Evolutionary conservation across 768 basidiomycete genomes (phyloP), one percentile per base, ranked within the genome.

Genomic region (Pisolithus marmoratus): DNA sequence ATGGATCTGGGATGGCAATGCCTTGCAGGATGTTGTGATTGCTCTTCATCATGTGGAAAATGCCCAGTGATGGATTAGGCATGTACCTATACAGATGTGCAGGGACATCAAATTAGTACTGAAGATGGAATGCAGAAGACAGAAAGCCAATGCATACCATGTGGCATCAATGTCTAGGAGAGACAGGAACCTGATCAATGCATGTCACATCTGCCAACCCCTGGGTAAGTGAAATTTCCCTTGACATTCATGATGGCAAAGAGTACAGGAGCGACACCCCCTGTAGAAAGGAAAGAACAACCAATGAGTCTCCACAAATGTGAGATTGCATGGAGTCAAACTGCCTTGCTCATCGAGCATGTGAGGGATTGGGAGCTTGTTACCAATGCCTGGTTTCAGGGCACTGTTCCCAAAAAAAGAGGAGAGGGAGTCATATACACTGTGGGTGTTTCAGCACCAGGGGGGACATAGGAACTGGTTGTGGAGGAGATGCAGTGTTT

Each of bases 21-120:
- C 94, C 94, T 81, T 96, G 93, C 22, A 95, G 76, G 64, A 90
- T 90, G 71, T 92, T 92, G 80, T 92, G 90, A 74, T 91, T 91
- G 89, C 90, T 90, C 77, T 90, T 90, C 57, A 91, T 94, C 54
- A 87, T 92, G n/a, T 92, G 84, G 80, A 94, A 95, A 36, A 95
- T 89, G 56, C 79, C 81, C 2, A 92, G 92, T 43, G 90, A 84
- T 22, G 89, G 87, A 73, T 90, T 90, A 43, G 88, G 90, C 31
- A 92, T 87, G 71, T 90, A 90, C 86, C 86, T 88, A 56, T 45
- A 43, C 46, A 45, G 23, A 47, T 14, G 27, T 15, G 44, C 42
- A 59, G 57, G 26, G 23, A 26, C n/a, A 31, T 49, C 40, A 58
- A n/a, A 23, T 50, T n/a, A 51, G 43, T 43, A 46, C 38, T 41